Evolutionary conservation across 805 yeast genomes (phyloP).

Genomic region (Saturnispora galanensis): DNA sequence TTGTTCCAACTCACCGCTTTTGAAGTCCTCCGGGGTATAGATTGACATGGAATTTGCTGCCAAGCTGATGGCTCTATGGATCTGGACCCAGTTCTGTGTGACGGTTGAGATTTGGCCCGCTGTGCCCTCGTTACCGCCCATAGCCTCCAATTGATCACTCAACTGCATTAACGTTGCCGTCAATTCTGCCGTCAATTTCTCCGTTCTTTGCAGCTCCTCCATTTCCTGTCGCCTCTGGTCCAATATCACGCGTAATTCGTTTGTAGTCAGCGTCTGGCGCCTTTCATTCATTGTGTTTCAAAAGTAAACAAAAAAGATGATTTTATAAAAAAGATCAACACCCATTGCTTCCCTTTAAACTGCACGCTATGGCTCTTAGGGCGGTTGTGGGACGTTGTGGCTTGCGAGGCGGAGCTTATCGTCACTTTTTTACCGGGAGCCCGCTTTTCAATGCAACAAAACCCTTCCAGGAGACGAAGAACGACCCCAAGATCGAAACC

Average conservation of each 20-base stretch:
- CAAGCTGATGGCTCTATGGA: slow-evolving; percentile 48
- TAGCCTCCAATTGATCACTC: slow-evolving; percentile 36
- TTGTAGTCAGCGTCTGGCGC: slow-evolving; percentile 5
- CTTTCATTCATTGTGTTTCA: slow-evolving; percentile 1
- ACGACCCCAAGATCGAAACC: not conserved
- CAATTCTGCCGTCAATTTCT: slow-evolving; percentile 35
- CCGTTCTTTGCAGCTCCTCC: slow-evolving; percentile 37
- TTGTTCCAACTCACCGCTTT: slow-evolving; percentile 17
- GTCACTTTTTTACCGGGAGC: too few relatives aligned
- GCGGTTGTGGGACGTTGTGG: too few relatives aligned
- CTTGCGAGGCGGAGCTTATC: too few relatives aligned
- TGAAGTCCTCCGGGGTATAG: slow-evolving; percentile 35
- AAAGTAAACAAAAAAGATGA: too few relatives aligned
- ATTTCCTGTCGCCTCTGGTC: slow-evolving; percentile 43
- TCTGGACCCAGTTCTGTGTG: slow-evolving; percentile 56
- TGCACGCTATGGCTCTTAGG: too few relatives aligned
- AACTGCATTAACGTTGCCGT: slow-evolving; percentile 39
- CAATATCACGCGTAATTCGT: not conserved
- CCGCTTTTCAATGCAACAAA: too few relatives aligned
- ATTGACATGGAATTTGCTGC: slow-evolving; percentile 45
- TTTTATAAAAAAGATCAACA: too few relatives aligned
- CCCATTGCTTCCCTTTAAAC: too few relatives aligned
- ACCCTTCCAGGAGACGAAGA: too few relatives aligned
- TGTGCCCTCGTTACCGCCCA: slow-evolving; percentile 41
- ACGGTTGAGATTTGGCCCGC: slow-evolving; percentile 44